Evolutionary conservation across 2,329 filamentous ascomycete genomes (phyloP), one percentile per base, ranked within the genome.

Genomic region (Colletotrichum plurivorum): DNA sequence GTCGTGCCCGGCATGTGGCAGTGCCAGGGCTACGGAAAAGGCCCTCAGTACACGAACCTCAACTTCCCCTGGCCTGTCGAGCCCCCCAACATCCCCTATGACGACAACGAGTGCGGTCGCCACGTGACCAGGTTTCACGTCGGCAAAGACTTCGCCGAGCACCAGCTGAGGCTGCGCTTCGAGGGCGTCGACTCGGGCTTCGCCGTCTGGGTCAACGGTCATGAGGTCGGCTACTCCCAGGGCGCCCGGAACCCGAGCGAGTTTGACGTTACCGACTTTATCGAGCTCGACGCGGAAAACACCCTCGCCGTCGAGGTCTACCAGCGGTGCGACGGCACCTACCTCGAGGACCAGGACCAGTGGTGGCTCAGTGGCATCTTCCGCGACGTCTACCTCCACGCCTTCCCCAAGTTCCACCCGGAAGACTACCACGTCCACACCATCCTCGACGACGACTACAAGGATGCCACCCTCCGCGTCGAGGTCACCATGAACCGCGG

Each of bases 131-230:
- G 78, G 8, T 93, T 93, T 75, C 74, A 78, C 0, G 81, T 91
- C 0, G 84, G 84, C 0, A 73, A 82, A 4, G 73, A 81, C 7
- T 85, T 83, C 56, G 79, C 81, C n/a, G 80, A 79, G 5, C 78
- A 84, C 27, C 89, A 92, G 72, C 82, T 92, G 15, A 83, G 91
- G n/a, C 79, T 94, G 5, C 84, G 92, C 4, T 94, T 94, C 67
- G 92, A 94, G 72, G 92, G 92, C 0, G 92, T 94, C 0, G 92
- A 94, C 74, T 88, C 90, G 52, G 88, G 92, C 0, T 94, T 92
- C 71, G 89, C 92, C 72, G 82, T 93, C 2, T 94, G 89, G 86
- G 75, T 94, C 4, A 94, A 94, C 73, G 90, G 90, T 0, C 79
- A 82, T 12, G 82, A 90, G 54, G 85, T 93, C 8, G 92, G 92